Evolutionary conservation across 164 flowering plant species (phyloP), one percentile per base, ranked within the genome.

Genomic region (Magnolia officinalis): DNA sequence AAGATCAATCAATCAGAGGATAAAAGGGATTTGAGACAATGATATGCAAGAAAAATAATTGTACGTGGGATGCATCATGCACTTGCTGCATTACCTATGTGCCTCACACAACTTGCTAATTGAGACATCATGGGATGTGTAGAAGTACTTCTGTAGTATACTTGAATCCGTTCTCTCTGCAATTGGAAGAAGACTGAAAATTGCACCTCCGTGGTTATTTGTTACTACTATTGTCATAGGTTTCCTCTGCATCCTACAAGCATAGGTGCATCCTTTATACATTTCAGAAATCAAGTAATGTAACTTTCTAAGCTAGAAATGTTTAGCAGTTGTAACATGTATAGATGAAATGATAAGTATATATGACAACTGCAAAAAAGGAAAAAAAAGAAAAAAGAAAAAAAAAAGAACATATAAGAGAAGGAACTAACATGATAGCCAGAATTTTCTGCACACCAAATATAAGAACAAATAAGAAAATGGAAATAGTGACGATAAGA

Each of bases 121-220:
- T 67, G 93, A 90, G 52, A 90, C 81, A 81, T 80, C 70, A 83
- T 96, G 99, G 72, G 95, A 85, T 59, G 95, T 90, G 88, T 94
- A 92, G 85, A 96, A 94, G 81, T 82, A 94, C 83, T 88, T 86
- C 59, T 88, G 74, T 75, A 96, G 13, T 72, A 92, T 77, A 67
- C 83, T 82, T 63, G 79, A 78, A 5, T 88, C 86, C n/a, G 86
- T 85, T 74, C 69, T 85, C 64, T 86, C 79, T 55, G 97, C 97
- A 78, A 91, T 80, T 29, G 99, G 99, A 80, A 96, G 98, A 74
- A 92, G 88, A 78, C 98, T 92, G 84, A 96, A 96, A 80, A 94
- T 96, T 82, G 93, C 99, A 58, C 99, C 99, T 74, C 99, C 98
- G 75, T 83, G 95, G 82, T 96, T 96, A 85, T 96, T 96, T 67